Evolutionary conservation across 208 protist species (phyloP).

Genomic region (Novymonas esmeraldas): DNA sequence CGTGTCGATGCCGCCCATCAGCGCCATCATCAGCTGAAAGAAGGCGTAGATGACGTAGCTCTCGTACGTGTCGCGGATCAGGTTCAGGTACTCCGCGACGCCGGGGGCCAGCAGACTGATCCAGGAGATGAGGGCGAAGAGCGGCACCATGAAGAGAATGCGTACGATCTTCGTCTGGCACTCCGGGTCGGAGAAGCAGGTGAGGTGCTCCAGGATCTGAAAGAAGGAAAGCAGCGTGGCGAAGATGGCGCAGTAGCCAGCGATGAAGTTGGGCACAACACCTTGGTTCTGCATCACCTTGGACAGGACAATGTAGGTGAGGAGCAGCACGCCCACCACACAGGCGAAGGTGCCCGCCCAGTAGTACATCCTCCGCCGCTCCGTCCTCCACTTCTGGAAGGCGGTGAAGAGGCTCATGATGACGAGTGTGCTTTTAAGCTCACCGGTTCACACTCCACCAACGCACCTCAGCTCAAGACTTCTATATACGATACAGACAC

Average conservation of each 20-base stretch:
- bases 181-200: constrained; percentile 89
- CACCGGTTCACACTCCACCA: too few species aligned
- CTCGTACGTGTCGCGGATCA: constrained; percentile 93
- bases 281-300: constrained; percentile 46
- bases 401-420: constrained; percentile 28
- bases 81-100: constrained; percentile 88
- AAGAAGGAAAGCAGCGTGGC: constrained; percentile 87
- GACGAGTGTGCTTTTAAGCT: too few species aligned
- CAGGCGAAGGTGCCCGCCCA: constrained; percentile 82
- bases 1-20: constrained; percentile 90
- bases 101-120: constrained; percentile 70
- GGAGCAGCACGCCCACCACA: constrained; percentile 72
- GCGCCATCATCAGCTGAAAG: constrained; percentile 93
- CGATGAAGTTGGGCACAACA: constrained; percentile 78
- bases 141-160: constrained; percentile 94
- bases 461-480: too few species aligned
- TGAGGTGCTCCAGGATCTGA: constrained; percentile 92
- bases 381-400: constrained; percentile 36
- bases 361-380: constrained; percentile 84
- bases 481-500: too few species aligned
- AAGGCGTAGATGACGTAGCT: constrained; percentile 96
- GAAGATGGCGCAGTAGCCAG: constrained; percentile 90
- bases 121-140: constrained; percentile 91
- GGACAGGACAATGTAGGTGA: constrained; percentile 65
- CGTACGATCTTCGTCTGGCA: constrained; percentile 93